Evolutionary conservation across 2,329 filamentous ascomycete genomes (phyloP), one percentile per base, ranked within the genome.

Genomic region (Phialemoniopsis sp.): DNA sequence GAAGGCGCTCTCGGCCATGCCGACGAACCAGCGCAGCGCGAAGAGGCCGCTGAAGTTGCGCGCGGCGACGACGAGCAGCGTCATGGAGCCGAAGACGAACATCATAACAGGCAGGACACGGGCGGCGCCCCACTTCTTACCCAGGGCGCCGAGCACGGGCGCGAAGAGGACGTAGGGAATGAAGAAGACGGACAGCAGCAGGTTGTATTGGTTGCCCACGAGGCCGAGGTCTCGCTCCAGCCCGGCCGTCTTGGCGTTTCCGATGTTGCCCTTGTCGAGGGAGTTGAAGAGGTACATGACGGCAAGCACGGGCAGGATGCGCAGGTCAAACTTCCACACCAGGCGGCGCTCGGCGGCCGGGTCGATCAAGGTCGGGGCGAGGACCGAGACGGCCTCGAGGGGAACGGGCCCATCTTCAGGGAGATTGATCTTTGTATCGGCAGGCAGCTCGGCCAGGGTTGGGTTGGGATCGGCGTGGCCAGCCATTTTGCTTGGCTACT

Each of bases 81-180:
- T 72, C 63, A 93, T 85, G 46, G 45, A 51, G 26, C 48, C 55
- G 59, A 85, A 76, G 48, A 85, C 67, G 51, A 85, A 73, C 85
- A 89, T 89, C 67, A 87, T 73, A 35, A 80, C 57, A 1, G 83
- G 82, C n/a, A 89, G 63, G 5, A 86, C 80, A 29, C 73, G 66
- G 37, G 77, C 73, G 0, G 85, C 79, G 1, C 84, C 83, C 52
- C 74, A 86, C 46, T 78, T 82, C 64, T 89, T 89, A 44, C 82
- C 83, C 10, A 85, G 57, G 59, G 89, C 81, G 33, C 63, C 62
- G 2, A 67, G 46, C 8, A 63, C 57, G 0, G 82, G 83, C 0
- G 83, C 84, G 38, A 80, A 82, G 31, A 89, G 54, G 38, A 89
- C 85, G 55, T 84, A 89, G 0, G 85, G 85, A 6, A 89, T 69